phyloP scores from a whole-genome alignment of 768 basidiomycete genomes.

The Tylopilus plumbeoviolaceoides region DNA sequence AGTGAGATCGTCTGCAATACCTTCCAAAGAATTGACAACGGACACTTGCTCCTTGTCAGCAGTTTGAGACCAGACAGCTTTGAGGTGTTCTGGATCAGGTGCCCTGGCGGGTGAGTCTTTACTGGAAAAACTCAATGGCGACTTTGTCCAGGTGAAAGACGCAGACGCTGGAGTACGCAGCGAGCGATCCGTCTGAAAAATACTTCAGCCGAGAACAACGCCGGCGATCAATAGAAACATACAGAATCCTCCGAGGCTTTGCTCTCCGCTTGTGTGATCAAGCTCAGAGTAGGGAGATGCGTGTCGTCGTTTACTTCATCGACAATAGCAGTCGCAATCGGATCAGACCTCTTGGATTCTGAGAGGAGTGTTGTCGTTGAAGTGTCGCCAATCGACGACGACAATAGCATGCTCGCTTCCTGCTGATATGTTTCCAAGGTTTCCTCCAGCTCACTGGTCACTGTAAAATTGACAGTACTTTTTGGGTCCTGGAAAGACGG shows the following conservation, averaged over 20 bases:
- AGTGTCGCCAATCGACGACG: slow-evolving; percentile 17
- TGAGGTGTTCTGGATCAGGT: slow-evolving; percentile 81
- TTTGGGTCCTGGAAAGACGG: slow-evolving; percentile 47
- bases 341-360: slow-evolving; percentile 6
- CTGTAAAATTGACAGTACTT: slow-evolving; percentile 66
- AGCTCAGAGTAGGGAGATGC: slow-evolving; percentile 16
- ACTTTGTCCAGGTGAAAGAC: slow-evolving; percentile 49
- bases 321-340: slow-evolving; percentile 6
- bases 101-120: slow-evolving; percentile 68
- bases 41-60: slow-evolving; percentile 65
- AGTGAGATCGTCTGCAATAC: slow-evolving; percentile 79
- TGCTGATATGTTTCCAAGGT: slow-evolving; percentile 2
- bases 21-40: slow-evolving; percentile 76
- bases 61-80: slow-evolving; percentile 79
- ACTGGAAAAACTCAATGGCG: slow-evolving; percentile 45
- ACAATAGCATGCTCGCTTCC: slow-evolving; percentile 24
- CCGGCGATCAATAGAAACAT: slow-evolving; percentile 22
- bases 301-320: slow-evolving; percentile 7
- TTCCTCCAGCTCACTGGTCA: slow-evolving; percentile 70
- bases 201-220: slow-evolving; percentile 10
- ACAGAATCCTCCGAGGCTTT: slow-evolving; percentile 56
- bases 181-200: slow-evolving; percentile 39
- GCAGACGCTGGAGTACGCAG: slow-evolving; percentile 44
- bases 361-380: slow-evolving; percentile 6
- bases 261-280: slow-evolving; percentile 38